Base-by-base conservation (phyloP, 2,329 filamentous ascomycete genomes). In the Coniochaeta ligniaria region DNA sequence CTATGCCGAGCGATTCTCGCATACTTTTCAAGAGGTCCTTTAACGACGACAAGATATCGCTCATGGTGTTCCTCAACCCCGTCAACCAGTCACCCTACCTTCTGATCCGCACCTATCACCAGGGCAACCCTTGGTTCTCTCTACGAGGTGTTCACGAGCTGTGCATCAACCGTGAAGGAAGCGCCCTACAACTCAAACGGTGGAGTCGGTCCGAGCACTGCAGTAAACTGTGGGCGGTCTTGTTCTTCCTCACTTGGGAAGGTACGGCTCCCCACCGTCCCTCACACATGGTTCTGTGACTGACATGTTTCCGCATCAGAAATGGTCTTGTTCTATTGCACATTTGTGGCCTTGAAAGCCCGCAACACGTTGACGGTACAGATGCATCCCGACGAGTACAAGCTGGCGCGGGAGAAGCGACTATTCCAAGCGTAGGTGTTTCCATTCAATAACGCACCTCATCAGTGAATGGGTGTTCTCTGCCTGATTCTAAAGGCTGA, bases 191-290 rank as follows among this genome's bases (percentile, higher is more conserved):
- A 35, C 74, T 87, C 52, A 78, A 78, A 54, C 75, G 80, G 58
- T 86, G 83, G 81, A 83, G 79, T 65, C 63, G 66, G 0, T 69
- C 69, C 0, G 76, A 77, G 47, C 68, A 72, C 11, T 71, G 75
- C 43, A 69, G 76, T 60, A 85, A 80, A 65, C 66, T 76, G 1
- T 87, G 84, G 84, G 80, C 81, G 0, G 76, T 72, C 4, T 69
- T 87, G 6, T 80, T 76, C 61, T 87, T 87, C 62, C 70, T 80
- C 60, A 85, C 82, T 1, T 87, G 82, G 82, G 84, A 87, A 76
- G 82, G 83, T 84, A 66, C n/a, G 60, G 76, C 66, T 61, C 50
- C 59, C 45, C 36, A 7, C 26, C 6, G n/a, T 16, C 22, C 12
- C 26, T 5, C 11, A 33, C 4, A 7, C 14, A n/a, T 35, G 26